Evolutionary conservation across 2,329 filamentous ascomycete genomes (phyloP), one percentile per base, ranked within the genome.

Genomic region (Cladosporium sp.): DNA sequence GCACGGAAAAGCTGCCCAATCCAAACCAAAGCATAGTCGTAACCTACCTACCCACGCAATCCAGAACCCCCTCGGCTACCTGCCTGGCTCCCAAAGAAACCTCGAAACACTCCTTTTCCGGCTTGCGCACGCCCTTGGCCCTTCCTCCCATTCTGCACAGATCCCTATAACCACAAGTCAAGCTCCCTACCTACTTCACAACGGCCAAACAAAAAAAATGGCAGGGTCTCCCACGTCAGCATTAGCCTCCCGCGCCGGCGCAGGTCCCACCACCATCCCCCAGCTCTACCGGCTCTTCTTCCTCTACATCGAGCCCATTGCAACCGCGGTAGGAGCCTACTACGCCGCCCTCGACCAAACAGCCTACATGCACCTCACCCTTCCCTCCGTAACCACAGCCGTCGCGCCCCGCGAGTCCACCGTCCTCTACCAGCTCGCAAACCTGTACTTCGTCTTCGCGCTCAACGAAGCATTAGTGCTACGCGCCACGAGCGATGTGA

Each of bases 391-490:
- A 0, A 10, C 18, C 4, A 44, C 24, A 12, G 10, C 32, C 21
- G 34, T 63, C 49, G 55, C 60, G 7, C 84, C 83, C 49, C 90
- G 89, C 1, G 85, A 86, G 11, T 70, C 64, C 66, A 86, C 93
- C 66, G 87, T 87, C 49, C 82, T 93, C 72, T 87, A 88, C 21
- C 91, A 94, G 79, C 85, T 94, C 36, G 90, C 89, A 52, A 93
- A 92, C 78, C 82, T 93, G 68, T 94, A 93, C 79, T 78, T 93
- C 47, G 85, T 91, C 66, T 92, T 93, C 77, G 87, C 90, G 65
- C 78, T 94, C 73, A 92, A 90, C 79, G 91, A 95, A 79, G 90
- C 90, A 1, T 79, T 92, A 28, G 88, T 94, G 14, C 83, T 94
- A 69, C 88, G 92, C 51, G 83, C 86, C 18, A 92, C 91, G 7